A percentile compares a stretch with the other conserved stretches of the same genome.
These are phyloP conservation scores for Coprinopsis cinerea DNA, from an alignment of 768 basidiomycete species.

Conservation along the genomic window DNA sequence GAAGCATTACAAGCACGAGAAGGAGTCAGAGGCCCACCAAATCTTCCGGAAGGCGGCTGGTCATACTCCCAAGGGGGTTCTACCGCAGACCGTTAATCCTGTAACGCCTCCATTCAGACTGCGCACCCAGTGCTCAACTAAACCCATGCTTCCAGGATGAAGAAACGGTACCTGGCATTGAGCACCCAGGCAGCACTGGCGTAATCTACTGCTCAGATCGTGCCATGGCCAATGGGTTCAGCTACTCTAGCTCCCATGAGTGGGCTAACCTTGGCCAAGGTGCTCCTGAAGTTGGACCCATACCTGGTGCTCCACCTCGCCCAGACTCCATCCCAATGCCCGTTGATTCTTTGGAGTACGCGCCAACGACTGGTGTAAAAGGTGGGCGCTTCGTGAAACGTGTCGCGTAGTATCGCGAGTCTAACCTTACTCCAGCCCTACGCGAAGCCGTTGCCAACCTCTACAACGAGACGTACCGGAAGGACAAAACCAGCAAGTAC, in stretches of 20 bases:
- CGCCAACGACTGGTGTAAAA: conserved; percentile 89
- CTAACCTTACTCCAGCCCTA: conserved; percentile 41
- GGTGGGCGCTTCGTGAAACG: conserved; percentile 30
- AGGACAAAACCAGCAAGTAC: conserved; percentile 78
- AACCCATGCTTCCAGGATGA: conserved; percentile 53
- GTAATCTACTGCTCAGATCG: conserved; percentile 87
- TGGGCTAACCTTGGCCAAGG: conserved; percentile 93
- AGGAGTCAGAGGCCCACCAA: conserved; percentile 86
- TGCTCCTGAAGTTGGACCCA: conserved; percentile 82
- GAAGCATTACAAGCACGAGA: conserved; percentile 65
- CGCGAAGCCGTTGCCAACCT: conserved; percentile 86
- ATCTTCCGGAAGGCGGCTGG: conserved; percentile 72
- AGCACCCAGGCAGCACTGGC: conserved; percentile 63
- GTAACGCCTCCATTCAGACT: conserved; percentile 29
- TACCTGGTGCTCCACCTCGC: conserved; percentile 68
- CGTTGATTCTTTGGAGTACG: conserved; percentile 78
- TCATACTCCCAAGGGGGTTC: conserved; percentile 56
- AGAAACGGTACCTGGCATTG: conserved; percentile 85
- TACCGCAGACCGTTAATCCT: conserved; percentile 69
- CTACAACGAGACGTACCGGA: conserved; percentile 84
- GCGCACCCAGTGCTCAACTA: conserved; percentile 3
- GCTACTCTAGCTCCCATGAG: conserved; percentile 66
- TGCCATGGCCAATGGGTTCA: conserved; percentile 94
- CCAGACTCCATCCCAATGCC: conserved; percentile 61
- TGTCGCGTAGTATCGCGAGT: background rate